These are phyloP conservation scores for Dactylellina sp. DNA, from an alignment of 2,329 filamentous ascomycete genomes.

Conservation along the genomic window DNA sequence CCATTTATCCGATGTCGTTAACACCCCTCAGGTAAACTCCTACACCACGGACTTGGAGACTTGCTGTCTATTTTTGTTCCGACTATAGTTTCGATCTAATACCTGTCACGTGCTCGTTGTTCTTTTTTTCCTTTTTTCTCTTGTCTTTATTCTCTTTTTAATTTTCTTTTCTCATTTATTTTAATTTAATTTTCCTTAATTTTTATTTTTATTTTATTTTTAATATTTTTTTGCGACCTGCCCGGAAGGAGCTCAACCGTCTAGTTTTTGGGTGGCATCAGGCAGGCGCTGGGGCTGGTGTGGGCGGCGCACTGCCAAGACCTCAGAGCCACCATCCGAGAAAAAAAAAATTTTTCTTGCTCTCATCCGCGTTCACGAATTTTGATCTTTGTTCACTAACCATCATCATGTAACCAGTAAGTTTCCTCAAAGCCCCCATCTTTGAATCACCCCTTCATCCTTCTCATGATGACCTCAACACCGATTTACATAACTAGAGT, in stretches of 20 bases:
- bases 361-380: not conserved
- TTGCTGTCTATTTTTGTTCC: too few relatives aligned
- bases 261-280: not conserved
- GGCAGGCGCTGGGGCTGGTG: not conserved
- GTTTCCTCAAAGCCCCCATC: not conserved
- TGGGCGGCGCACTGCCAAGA: slow-evolving; percentile 5
- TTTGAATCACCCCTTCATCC: not conserved
- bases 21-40: too few relatives aligned
- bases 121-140: too few relatives aligned
- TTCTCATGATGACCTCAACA: slow-evolving; percentile 78
- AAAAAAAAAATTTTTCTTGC: not conserved
- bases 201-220: too few relatives aligned
- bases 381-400: too few relatives aligned
- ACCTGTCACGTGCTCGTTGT: too few relatives aligned
- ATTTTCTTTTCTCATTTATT: too few relatives aligned
- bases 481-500: slow-evolving; percentile 92
- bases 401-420: not conserved
- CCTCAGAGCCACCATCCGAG: not conserved
- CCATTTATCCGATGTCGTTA: slow-evolving; percentile 15
- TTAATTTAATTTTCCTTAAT: too few relatives aligned
- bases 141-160: too few relatives aligned
- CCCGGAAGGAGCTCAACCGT: slow-evolving; percentile 3
- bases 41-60: too few relatives aligned
- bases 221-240: not conserved
- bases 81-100: too few relatives aligned